Percentiles rank a stretch among this genome's conserved stretches.
Evolutionary conservation across 1,139 yeast species (phyloP).

Genomic region (Suhomyces panamericanus): DNA sequence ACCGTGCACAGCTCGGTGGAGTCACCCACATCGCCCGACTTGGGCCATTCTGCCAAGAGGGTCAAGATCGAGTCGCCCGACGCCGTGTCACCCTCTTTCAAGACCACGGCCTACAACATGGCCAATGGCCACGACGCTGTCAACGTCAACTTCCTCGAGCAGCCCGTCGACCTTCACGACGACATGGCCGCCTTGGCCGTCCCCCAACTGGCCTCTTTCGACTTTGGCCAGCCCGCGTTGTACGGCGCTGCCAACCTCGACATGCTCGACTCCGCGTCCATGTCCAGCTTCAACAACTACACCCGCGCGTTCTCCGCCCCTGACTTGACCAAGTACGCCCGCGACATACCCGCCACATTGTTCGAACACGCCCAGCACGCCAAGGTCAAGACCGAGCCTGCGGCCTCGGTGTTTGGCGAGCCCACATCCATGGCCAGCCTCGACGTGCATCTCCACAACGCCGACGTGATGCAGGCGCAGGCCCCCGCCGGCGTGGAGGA

Average conservation of each 20-base stretch:
- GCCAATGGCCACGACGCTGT: conserved; percentile 3
- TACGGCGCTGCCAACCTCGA: conserved; percentile 17
- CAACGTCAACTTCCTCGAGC: not conserved
- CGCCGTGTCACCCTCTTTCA: conserved; percentile 10
- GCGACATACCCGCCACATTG: conserved; percentile 9
- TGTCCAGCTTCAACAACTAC: conserved; percentile 4
- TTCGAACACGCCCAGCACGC: conserved; percentile 11
- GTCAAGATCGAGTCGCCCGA: conserved; percentile 16
- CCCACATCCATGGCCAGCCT: not conserved
- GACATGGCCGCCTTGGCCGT: conserved; percentile 6
- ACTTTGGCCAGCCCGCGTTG: conserved; percentile 16
- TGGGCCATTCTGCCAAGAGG: conserved; percentile 14
- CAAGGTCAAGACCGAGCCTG: conserved; percentile 3
- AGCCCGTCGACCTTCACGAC: not conserved
- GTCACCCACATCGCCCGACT: conserved; percentile 19
- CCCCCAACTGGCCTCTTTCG: conserved; percentile 18
- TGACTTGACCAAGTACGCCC: conserved; percentile 22
- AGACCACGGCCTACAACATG: conserved; percentile 7
- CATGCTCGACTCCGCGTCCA: conserved; percentile 14
- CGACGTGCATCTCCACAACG: conserved; percentile 3
- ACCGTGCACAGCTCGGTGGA: conserved; percentile 7
- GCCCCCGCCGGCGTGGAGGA: conserved; percentile 4
- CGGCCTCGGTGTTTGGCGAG: too few relatives aligned
- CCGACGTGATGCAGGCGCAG: not conserved
- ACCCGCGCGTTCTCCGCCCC: conserved; percentile 32